Evolutionary conservation across 495 filamentous ascomycete species (phyloP).

Genomic region (Letharia lupina): DNA sequence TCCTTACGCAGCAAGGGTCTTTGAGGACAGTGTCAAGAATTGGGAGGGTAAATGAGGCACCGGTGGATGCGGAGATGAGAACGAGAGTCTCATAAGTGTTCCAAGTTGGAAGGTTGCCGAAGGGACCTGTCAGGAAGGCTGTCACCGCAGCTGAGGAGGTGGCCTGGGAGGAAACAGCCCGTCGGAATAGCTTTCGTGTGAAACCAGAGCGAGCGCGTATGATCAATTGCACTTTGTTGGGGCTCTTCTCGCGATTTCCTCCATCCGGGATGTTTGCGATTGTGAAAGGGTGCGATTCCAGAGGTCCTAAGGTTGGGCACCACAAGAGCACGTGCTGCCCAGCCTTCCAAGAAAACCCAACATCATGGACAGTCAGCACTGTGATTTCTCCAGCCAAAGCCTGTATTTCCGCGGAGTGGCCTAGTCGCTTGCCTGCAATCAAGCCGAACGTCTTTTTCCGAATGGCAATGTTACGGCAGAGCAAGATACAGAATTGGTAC

Average conservation of each 20-base stretch:
- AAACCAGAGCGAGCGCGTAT: slow-evolving; percentile 48
- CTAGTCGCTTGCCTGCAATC: neutral
- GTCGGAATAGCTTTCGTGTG: slow-evolving; percentile 47
- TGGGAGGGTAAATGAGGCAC: slow-evolving; percentile 48
- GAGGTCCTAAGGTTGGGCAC: slow-evolving; percentile 54
- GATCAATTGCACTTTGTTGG: slow-evolving; percentile 7
- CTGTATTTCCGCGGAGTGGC: slow-evolving; percentile 45
- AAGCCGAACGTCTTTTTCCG: neutral
- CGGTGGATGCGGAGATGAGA: slow-evolving; percentile 50
- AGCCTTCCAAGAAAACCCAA: slow-evolving; percentile 61
- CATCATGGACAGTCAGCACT: slow-evolving; percentile 58
- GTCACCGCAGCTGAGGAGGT: slow-evolving; percentile 26
- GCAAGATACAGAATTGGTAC: slow-evolving; percentile 33
- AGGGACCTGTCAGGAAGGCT: slow-evolving; percentile 49
- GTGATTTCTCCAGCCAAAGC: slow-evolving; percentile 56
- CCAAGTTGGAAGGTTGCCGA: slow-evolving; percentile 47
- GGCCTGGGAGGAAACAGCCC: slow-evolving; percentile 28
- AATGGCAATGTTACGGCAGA: neutral
- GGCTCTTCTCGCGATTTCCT: slow-evolving; percentile 33
- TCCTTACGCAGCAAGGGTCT: slow-evolving; percentile 12
- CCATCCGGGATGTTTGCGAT: slow-evolving; percentile 56
- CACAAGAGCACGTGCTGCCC: slow-evolving; percentile 77
- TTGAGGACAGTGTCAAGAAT: slow-evolving; percentile 47
- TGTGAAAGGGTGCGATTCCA: slow-evolving; percentile 78
- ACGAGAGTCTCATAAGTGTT: slow-evolving; percentile 52